Evolutionary conservation across 164 flowering plant species (phyloP).

Genomic region (Santalum album): DNA sequence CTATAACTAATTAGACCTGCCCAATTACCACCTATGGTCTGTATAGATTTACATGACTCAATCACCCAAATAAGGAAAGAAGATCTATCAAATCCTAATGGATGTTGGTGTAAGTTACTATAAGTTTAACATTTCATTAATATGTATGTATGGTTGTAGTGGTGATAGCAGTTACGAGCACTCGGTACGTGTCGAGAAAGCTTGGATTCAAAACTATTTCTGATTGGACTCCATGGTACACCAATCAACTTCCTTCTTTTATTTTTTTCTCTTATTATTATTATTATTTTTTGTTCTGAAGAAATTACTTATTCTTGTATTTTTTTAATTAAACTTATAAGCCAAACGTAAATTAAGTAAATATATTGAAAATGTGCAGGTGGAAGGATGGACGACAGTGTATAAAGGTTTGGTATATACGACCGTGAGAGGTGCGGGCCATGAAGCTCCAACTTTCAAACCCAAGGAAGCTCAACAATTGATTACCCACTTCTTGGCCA

Average conservation of each 20-base stretch:
- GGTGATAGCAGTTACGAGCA: constrained; percentile 69
- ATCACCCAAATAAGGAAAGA: no score
- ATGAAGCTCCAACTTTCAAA: constrained; percentile 54
- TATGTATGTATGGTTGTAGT: constrained; percentile 26
- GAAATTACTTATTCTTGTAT: background rate
- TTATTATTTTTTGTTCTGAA: no score
- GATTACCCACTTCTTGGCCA: constrained; percentile 34
- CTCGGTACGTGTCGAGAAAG: constrained; percentile 41
- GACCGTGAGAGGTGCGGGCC: constrained; percentile 75
- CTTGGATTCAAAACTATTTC: constrained; percentile 35
- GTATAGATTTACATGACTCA: no score
- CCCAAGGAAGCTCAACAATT: constrained; percentile 48
- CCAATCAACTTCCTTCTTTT: constrained; percentile 5
- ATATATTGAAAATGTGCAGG: constrained; percentile 23
- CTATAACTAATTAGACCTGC: no score
- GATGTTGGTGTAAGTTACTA: no score
- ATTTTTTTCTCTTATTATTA: background rate
- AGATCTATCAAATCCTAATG: no score
- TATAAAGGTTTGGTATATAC: constrained; percentile 59
- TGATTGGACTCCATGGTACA: constrained; percentile 74
- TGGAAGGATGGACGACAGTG: constrained; percentile 63
- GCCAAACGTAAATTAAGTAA: background rate
- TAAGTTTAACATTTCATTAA: background rate
- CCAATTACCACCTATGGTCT: no score
- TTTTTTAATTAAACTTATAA: background rate